phyloP scores from a whole-genome alignment of 371 early-diverging fungal species.

The Sporodiniella umbellata region DNA sequence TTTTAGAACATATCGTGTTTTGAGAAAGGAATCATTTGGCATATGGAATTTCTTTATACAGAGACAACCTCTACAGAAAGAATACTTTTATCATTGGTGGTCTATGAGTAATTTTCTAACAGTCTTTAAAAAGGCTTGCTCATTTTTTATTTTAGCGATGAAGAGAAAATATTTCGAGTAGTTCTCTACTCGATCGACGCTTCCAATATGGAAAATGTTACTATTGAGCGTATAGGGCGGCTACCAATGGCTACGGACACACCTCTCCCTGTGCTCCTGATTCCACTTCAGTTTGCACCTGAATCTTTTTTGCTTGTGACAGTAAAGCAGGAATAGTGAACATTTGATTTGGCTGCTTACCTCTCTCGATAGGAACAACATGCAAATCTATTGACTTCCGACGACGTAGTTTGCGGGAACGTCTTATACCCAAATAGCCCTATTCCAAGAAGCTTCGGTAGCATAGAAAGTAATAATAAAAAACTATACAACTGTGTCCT shows the following conservation, averaged over 20 bases:
- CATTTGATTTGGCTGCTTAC: too few species aligned
- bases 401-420: slow-evolving; percentile 36
- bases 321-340: slow-evolving; percentile 9
- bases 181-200: slow-evolving; percentile 34
- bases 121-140: too few species aligned
- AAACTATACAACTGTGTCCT: too few species aligned
- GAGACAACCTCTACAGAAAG: slow-evolving; percentile 18
- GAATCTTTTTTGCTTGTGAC: slow-evolving; percentile 39
- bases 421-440: slow-evolving; percentile 25
- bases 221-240: slow-evolving; percentile 29
- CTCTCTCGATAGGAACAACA: slow-evolving; percentile 21
- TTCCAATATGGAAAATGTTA: slow-evolving; percentile 18
- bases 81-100: slow-evolving; percentile 26
- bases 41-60: slow-evolving; percentile 45
- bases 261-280: slow-evolving; percentile 32
- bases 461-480: slow-evolving; percentile 27
- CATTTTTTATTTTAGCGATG: slow-evolving; percentile 38
- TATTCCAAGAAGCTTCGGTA: slow-evolving; percentile 20
- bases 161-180: slow-evolving; percentile 30
- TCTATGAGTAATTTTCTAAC: slow-evolving; percentile 49
- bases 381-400: slow-evolving; percentile 20
- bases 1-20: too few species aligned
- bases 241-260: slow-evolving; percentile 34
- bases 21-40: slow-evolving; percentile 47
- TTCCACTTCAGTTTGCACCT: slow-evolving; percentile 27